Evolutionary conservation across 2,329 filamentous ascomycete genomes (phyloP), one percentile per base, ranked within the genome.

Genomic region (Fusarium nisikadoi): DNA sequence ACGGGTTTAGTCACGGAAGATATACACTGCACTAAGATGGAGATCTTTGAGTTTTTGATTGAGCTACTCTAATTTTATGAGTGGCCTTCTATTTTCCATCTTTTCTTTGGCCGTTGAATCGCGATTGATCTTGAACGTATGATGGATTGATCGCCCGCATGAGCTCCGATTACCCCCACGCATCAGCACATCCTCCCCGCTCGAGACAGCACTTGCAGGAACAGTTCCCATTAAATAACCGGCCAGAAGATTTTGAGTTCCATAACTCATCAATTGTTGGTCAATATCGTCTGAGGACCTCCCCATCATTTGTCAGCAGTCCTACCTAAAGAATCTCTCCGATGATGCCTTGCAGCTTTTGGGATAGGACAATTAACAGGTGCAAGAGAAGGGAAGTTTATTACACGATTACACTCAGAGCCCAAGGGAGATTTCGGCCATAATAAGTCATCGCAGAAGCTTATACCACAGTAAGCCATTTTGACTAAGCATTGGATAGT

Each of bases 151-250:
- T 56, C 31, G 23, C 17, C 41, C 10, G 39, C 29, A 20, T 56
- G 31, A n/a, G 19, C 41, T 36, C 41, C 23, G 41, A 49, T n/a
- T 29, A 57, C 54, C 54, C 54, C 54, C 54, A 49, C 41, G 54
- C 17, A 46, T 46, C 29, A 35, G 19, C 23, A 53, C 49, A 53
- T 39, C 49, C 39, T 56, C 39, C 23, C 53, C 53, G 53, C 53
- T 35, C 23, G 3, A 7, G 14, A 12, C 19, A 39, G 17, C 23
- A 6, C n/a, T 45, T 56, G 39, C 23, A 13, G 29, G 13, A 35
- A 56, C 23, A 27, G 13, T 27, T n/a, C 31, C 53, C 41, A 27
- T 36, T 46, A 19, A 56, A 36, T 36, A 35, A n/a, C 23, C 23
- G 31, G 54, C 5, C 9, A 27, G 23, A 56, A 4, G 10, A 47